Evolutionary conservation across 2,329 filamentous ascomycete genomes (phyloP).

Genomic region (Huntiella omanensis): DNA sequence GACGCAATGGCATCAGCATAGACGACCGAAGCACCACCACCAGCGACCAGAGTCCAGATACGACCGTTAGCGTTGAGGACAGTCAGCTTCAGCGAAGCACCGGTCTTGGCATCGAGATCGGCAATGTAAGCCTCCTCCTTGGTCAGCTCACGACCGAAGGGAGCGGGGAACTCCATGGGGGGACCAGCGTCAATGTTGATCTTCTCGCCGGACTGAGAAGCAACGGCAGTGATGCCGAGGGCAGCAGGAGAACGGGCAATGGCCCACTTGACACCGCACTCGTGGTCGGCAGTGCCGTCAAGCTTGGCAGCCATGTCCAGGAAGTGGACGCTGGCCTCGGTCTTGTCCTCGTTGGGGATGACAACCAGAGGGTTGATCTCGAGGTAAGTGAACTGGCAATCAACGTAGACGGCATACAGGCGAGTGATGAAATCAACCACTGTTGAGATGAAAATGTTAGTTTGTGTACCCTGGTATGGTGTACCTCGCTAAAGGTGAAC

Average conservation of each 20-base stretch:
- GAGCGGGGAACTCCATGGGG: constrained; percentile 96
- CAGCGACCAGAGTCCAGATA: constrained; percentile 95
- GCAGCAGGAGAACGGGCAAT: constrained; percentile 80
- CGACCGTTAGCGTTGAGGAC: constrained; percentile 82
- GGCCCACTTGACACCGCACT: constrained; percentile 98
- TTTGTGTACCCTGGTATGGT: background rate
- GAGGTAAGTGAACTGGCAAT: constrained; percentile 99
- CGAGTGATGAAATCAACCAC: constrained; percentile 96
- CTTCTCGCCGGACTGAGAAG: constrained; percentile 46
- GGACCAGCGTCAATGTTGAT: constrained; percentile 90
- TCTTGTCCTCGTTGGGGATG: constrained; percentile 81
- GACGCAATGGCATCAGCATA: constrained; percentile 98
- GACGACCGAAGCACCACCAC: constrained; percentile 97
- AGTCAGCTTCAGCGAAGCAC: constrained; percentile 95
- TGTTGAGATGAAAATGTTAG: background rate
- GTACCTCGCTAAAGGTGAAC: no score
- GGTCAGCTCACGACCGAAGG: constrained; percentile 93
- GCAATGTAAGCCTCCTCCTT: constrained; percentile 99
- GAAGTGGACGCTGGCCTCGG: constrained; percentile 91
- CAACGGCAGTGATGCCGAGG: constrained; percentile 58
- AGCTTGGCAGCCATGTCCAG: constrained; percentile 96
- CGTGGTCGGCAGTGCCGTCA: constrained; percentile 97
- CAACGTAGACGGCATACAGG: constrained; percentile 95
- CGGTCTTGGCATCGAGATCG: constrained; percentile 97
- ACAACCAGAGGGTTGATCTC: constrained; percentile 99